A percentile compares a stretch with the other conserved stretches of the same genome.
phyloP scores from a whole-genome alignment of 2,329 filamentous ascomycete species.

The Cladosporium sp. region DNA sequence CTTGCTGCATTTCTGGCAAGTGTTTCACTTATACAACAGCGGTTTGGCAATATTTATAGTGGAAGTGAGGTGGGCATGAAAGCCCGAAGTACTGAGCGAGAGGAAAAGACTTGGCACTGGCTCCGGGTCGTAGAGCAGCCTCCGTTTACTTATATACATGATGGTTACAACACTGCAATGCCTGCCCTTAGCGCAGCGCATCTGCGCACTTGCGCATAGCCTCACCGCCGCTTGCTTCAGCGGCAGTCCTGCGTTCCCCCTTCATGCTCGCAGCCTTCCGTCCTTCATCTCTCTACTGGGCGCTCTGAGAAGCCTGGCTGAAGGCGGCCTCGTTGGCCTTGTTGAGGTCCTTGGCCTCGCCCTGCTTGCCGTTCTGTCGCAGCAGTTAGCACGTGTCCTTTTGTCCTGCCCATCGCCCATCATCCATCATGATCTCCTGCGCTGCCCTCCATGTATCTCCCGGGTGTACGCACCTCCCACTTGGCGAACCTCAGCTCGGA shows the following conservation, averaged over 20 bases:
- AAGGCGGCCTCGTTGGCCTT: slow-evolving; percentile 54
- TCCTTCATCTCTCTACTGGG: slow-evolving; percentile 20
- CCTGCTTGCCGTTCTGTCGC: slow-evolving; percentile 89
- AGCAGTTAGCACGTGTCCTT: slow-evolving; percentile 5
- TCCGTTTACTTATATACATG: slow-evolving; percentile 29
- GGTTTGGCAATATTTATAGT: slow-evolving; percentile 3
- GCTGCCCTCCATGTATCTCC: slow-evolving; percentile 11
- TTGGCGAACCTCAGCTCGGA: slow-evolving; percentile 87
- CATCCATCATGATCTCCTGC: neutral
- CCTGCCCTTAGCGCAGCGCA: slow-evolving; percentile 12
- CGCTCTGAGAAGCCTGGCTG: slow-evolving; percentile 44
- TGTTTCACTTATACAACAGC: neutral
- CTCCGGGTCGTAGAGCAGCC: slow-evolving; percentile 11
- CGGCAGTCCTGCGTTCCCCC: slow-evolving; percentile 15
- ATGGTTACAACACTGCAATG: slow-evolving; percentile 26
- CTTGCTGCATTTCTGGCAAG: slow-evolving; percentile 13
- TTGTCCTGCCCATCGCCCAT: neutral
- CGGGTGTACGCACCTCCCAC: slow-evolving; percentile 77
- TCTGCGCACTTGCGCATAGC: slow-evolving; percentile 17
- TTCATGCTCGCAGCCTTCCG: slow-evolving; percentile 15
- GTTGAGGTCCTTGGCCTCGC: slow-evolving; percentile 73
- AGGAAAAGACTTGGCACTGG: slow-evolving; percentile 21
- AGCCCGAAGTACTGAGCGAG: slow-evolving; percentile 15
- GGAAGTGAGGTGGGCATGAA: slow-evolving; percentile 7
- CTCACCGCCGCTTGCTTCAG: slow-evolving; percentile 2